phyloP scores from a whole-genome alignment of 306 rosid genomes.

The Sesbania bispinosa region DNA sequence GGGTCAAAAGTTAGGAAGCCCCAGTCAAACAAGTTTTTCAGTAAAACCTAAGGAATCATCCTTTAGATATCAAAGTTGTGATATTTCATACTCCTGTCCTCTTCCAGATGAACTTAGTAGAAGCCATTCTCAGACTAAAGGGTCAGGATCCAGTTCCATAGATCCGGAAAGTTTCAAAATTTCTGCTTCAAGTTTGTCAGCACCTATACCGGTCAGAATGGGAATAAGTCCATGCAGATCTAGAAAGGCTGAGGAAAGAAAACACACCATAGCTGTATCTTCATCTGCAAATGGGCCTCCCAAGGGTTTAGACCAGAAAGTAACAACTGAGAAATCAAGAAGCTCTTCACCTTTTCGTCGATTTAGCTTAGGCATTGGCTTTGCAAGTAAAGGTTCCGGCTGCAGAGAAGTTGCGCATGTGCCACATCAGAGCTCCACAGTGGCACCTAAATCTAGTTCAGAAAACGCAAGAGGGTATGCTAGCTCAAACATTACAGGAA shows the following conservation, averaged over 20 bases:
- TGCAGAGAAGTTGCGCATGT: conserved; percentile 52
- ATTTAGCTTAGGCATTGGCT: conserved; percentile 53
- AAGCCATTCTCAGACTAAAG: conserved; percentile 35
- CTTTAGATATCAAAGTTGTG: conserved; percentile 28
- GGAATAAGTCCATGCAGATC: conserved; percentile 52
- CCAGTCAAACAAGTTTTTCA: conserved; percentile 30
- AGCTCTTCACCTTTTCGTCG: conserved; percentile 83
- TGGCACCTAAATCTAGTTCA: conserved; percentile 38
- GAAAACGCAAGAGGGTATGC: conserved; percentile 38
- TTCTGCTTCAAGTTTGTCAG: conserved; percentile 37
- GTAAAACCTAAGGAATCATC: conserved; percentile 40
- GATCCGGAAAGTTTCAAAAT: conserved; percentile 26
- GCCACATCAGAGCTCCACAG: conserved; percentile 39
- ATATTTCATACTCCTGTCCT: conserved; percentile 39
- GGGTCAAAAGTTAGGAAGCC: conserved; percentile 42
- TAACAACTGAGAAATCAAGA: conserved; percentile 54
- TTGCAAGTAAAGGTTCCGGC: conserved; percentile 52
- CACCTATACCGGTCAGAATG: conserved; percentile 26
- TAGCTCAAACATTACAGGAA: conserved; percentile 42
- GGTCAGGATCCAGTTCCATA: conserved; percentile 27
- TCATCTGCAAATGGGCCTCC: conserved; percentile 35
- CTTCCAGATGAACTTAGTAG: conserved; percentile 37
- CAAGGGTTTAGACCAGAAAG: conserved; percentile 43
- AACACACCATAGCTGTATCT: conserved; percentile 23
- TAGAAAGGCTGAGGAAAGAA: conserved; percentile 44